A percentile compares a stretch with the other conserved stretches of the same genome.
phyloP scores from a whole-genome alignment of 2,329 filamentous ascomycete genomes.

The Cladosporium austrohemisphaericum region DNA sequence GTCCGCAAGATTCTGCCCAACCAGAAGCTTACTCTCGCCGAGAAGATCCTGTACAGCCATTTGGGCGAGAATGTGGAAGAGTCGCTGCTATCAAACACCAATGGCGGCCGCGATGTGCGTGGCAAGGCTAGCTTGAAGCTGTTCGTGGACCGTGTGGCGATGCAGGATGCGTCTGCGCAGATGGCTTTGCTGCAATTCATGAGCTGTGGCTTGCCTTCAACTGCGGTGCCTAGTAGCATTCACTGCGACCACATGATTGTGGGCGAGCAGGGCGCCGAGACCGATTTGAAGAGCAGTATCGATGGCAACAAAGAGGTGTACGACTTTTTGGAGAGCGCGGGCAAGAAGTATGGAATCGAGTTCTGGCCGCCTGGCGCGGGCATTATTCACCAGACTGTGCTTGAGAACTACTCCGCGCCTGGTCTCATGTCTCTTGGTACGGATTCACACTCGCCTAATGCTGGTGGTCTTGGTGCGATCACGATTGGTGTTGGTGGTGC shows the following conservation, averaged over 20 bases:
- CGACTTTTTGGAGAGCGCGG: constrained; percentile 90
- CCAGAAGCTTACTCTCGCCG: constrained; percentile 74
- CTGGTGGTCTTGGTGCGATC: constrained; percentile 87
- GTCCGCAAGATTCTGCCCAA: constrained; percentile 66
- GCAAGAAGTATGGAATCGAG: constrained; percentile 87
- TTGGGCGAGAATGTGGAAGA: constrained; percentile 78
- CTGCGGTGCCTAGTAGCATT: constrained; percentile 92
- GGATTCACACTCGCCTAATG: constrained; percentile 95
- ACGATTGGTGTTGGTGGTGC: constrained; percentile 97
- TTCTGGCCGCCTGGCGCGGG: constrained; percentile 93
- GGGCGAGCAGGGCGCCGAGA: constrained; percentile 81
- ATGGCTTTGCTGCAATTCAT: constrained; percentile 99
- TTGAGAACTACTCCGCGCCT: constrained; percentile 97
- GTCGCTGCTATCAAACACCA: constrained; percentile 75
- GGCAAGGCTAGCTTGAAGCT: constrained; percentile 92
- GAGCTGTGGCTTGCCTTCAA: constrained; percentile 84
- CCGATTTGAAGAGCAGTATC: constrained; percentile 80
- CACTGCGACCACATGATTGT: constrained; percentile 99
- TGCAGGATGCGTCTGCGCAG: constrained; percentile 98
- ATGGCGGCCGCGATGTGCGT: constrained; percentile 78
- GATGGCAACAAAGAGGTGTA: constrained; percentile 95
- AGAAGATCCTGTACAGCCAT: constrained; percentile 98
- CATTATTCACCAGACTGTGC: constrained; percentile 94
- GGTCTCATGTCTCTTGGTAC: constrained; percentile 98
- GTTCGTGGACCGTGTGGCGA: constrained; percentile 94